Evolutionary conservation across 108 stramenopile genomes (phyloP), one percentile per base, ranked within the genome.

Genomic region (Cyclostephanos invisitatus): DNA sequence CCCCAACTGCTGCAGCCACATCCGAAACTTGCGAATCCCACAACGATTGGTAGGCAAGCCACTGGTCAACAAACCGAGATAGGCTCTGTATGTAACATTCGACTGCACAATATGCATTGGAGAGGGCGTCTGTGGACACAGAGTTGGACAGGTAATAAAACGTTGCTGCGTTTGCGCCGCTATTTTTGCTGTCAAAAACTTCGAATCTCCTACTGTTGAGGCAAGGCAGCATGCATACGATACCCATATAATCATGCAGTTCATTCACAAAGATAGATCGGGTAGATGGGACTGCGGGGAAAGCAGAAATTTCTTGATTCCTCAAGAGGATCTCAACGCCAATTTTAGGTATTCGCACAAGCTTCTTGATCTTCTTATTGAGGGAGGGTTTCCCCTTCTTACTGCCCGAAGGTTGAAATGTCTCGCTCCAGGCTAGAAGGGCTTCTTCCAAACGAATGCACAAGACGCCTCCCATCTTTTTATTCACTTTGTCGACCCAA

Each of bases 41-140:
- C 35, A 99, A 73, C 38, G 87, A 89, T 70, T 98, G 97, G 72
- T 98, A 98, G 24, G 91, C 95, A 11, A 97, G 79, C 98, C 98
- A 99, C 47, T 86, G 78, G 60, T 77, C 83, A 47, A 93, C 91
- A 78, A 96, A 97, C 15, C 28, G 54, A 18, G 84, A 82, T 17
- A 87, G 81, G 62, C 88, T 82, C 0, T 69, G 49, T 10, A 97
- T 85, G 35, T 93, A 92, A 36, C 63, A 59, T 67, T 95, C 92
- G 37, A 96, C 80, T 7, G 67, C 60, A 49, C 42, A 70, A 80
- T 97, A 97, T 6, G 96, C 92, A 55, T 54, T 64, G 2, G 86
- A 67, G 40, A 91, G 46, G 37, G 68, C 61, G 14, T 67, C 58
- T 15, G 81, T 49, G 54, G 84, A 79, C 5, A 94, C 84, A 64